Evolutionary conservation across 371 early-diverging fungal species (phyloP).

Genomic region (Vavraia culicis): DNA sequence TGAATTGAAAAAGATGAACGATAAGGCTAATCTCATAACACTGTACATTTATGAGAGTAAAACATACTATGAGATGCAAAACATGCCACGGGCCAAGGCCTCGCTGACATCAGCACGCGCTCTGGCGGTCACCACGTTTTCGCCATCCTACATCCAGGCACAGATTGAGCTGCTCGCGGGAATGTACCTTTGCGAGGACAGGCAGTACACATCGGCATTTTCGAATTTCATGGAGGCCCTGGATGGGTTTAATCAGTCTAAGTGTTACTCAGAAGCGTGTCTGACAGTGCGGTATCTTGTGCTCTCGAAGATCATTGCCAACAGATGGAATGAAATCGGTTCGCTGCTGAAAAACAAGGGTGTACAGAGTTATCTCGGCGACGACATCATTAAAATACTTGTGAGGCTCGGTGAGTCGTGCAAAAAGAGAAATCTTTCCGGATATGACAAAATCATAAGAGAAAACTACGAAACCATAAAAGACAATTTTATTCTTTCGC

Average conservation of each 20-base stretch:
- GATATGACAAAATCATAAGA: constrained; percentile 18
- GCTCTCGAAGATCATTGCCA: constrained; percentile 35
- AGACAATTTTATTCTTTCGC: constrained; percentile 32
- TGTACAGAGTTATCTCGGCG: constrained; percentile 4
- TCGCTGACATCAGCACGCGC: constrained; percentile 82
- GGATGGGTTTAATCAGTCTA: constrained; percentile 46
- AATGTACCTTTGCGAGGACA: constrained; percentile 80
- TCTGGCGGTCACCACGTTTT: constrained; percentile 80
- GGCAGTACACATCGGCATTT: constrained; percentile 80
- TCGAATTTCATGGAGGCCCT: constrained; percentile 90
- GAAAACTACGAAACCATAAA: constrained; percentile 31
- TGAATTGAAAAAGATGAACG: constrained; percentile 82
- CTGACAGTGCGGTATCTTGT: constrained; percentile 38
- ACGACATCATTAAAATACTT: constrained; percentile 28
- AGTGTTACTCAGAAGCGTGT: constrained; percentile 19
- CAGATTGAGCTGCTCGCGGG: constrained; percentile 83
- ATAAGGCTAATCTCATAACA: constrained; percentile 80
- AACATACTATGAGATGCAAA: constrained; percentile 67
- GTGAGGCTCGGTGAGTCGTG: constrained; percentile 23
- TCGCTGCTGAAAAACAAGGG: constrained; percentile 29
- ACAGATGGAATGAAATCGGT: constrained; percentile 31
- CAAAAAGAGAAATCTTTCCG: constrained; percentile 27
- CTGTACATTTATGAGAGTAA: constrained; percentile 78
- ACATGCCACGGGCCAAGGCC: constrained; percentile 75
- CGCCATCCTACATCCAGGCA: constrained; percentile 86